phyloP scores from a whole-genome alignment of 352 stramenopile species.

The Thalassiosira mediterranea region DNA sequence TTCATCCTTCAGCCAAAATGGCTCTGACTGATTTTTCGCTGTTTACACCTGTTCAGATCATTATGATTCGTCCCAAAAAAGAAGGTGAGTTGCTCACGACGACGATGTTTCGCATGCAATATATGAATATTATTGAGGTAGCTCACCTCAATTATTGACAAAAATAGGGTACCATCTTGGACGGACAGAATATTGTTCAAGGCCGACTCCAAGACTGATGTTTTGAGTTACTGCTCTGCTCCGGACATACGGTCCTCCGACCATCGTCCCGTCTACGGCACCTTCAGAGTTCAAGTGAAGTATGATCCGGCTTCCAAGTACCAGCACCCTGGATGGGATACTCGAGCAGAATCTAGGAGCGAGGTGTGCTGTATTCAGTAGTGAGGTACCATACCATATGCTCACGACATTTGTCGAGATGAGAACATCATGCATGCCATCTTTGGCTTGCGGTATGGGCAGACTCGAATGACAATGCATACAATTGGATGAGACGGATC shows the following conservation, averaged over 20 bases:
- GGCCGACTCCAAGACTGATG: conserved; percentile 18
- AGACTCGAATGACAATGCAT: too few species aligned
- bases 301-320: conserved; percentile 14
- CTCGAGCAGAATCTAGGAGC: conserved; percentile 28
- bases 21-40: conserved; percentile 1
- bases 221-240: conserved; percentile 54
- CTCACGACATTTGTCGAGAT: too few species aligned
- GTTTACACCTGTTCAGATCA: conserved; percentile 59
- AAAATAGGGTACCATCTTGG: conserved; percentile 91
- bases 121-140: too few species aligned
- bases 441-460: too few species aligned
- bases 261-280: conserved; percentile 65
- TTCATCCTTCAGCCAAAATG: not conserved
- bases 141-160: too few species aligned
- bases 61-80: conserved; percentile 91
- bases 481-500: too few species aligned
- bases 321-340: conserved; percentile 9
- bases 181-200: conserved; percentile 89
- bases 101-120: too few species aligned
- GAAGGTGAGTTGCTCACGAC: too few species aligned
- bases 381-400: too few species aligned
- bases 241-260: conserved; percentile 48
- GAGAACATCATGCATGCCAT: too few species aligned
- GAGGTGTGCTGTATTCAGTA: conserved; percentile 48
- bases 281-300: conserved; percentile 40